These are phyloP conservation scores for Penicillium steckii DNA, from an alignment of 495 filamentous ascomycete species.

Conservation along the genomic window DNA sequence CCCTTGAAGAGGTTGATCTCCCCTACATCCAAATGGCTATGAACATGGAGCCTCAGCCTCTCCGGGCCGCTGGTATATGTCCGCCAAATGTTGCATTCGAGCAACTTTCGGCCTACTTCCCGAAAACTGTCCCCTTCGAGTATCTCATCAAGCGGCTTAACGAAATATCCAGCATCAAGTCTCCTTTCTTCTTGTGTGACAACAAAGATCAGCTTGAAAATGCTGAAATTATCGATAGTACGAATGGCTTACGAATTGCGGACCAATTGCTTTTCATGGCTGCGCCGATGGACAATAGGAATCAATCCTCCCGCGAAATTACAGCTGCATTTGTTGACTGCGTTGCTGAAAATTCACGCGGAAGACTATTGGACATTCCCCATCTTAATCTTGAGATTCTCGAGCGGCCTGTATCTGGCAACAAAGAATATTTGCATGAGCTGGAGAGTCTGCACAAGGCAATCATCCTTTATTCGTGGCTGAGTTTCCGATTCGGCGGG, in stretches of 20 bases:
- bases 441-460: slow-evolving; percentile 79
- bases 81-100: slow-evolving; percentile 66
- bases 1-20: slow-evolving; percentile 70
- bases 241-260: slow-evolving; percentile 57
- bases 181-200: slow-evolving; percentile 71
- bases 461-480: slow-evolving; percentile 84
- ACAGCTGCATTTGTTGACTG: slow-evolving; percentile 62
- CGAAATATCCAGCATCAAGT: slow-evolving; percentile 58
- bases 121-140: slow-evolving; percentile 68
- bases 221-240: slow-evolving; percentile 67
- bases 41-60: slow-evolving; percentile 56
- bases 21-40: slow-evolving; percentile 61
- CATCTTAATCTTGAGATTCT: slow-evolving; percentile 67
- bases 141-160: slow-evolving; percentile 72
- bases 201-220: slow-evolving; percentile 56
- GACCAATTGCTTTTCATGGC: slow-evolving; percentile 77
- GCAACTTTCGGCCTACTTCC: slow-evolving; percentile 75
- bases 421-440: slow-evolving; percentile 53
- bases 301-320: slow-evolving; percentile 27
- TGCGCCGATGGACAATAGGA: slow-evolving; percentile 53
- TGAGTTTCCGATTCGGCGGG: slow-evolving; percentile 68
- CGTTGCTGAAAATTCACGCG: slow-evolving; percentile 62
- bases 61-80: slow-evolving; percentile 71
- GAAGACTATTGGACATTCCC: slow-evolving; percentile 63
- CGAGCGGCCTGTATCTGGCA: slow-evolving; percentile 45